Evolutionary conservation across 305 asterid genomes (phyloP).

Genomic region (Solanum chacoense): DNA sequence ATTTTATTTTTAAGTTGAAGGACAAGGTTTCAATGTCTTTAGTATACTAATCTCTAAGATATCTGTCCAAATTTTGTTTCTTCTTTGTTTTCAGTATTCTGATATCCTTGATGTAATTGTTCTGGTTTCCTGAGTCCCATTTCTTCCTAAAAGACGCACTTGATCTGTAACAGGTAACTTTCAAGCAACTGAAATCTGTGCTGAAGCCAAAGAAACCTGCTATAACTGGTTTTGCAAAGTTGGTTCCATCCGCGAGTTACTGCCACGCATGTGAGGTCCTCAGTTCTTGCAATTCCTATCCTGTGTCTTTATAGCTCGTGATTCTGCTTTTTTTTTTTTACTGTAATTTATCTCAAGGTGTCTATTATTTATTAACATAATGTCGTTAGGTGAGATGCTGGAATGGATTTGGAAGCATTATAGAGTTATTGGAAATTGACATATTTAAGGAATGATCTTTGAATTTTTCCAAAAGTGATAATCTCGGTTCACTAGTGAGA

Average conservation of each 20-base stretch:
- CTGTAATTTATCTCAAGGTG: not conserved
- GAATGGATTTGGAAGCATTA: not conserved
- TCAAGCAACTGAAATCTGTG: conserved; percentile 33
- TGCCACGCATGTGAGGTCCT: conserved; percentile 81
- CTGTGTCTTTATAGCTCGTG: not conserved
- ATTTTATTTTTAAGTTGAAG: not conserved
- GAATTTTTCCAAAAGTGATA: not conserved
- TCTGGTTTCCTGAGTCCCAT: not conserved
- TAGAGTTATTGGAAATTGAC: not conserved
- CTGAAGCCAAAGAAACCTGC: conserved; percentile 88
- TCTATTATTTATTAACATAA: not conserved
- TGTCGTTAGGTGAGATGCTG: not conserved
- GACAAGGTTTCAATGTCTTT: not conserved
- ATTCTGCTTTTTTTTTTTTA: not conserved
- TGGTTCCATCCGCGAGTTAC: conserved; percentile 65
- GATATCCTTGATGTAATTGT: not conserved
- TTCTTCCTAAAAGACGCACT: not conserved
- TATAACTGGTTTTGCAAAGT: conserved; percentile 85
- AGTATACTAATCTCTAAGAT: not conserved
- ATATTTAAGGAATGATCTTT: not conserved
- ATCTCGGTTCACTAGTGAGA: not conserved
- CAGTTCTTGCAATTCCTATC: conserved; percentile 8
- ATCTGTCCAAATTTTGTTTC: not conserved
- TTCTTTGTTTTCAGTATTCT: not conserved
- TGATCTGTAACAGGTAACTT: conserved; percentile 48